phyloP scores from a whole-genome alignment of 2,329 filamentous ascomycete genomes.

The Claviceps purpurea region DNA sequence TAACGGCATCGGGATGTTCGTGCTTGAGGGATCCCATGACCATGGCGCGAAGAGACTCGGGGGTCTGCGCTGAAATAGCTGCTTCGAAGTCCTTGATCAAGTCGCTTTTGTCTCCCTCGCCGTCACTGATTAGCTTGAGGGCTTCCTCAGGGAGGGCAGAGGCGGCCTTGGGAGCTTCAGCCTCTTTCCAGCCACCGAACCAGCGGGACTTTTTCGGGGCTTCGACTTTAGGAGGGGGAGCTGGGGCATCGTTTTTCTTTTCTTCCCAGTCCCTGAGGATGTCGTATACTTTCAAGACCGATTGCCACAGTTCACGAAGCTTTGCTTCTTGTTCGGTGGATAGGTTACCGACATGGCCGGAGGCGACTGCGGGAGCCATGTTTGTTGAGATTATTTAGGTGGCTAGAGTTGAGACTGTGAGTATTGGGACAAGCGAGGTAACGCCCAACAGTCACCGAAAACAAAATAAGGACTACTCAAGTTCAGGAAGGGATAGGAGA shows the following conservation, averaged over 20 bases:
- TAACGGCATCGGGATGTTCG: slow-evolving; percentile 24
- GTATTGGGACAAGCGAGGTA: background rate
- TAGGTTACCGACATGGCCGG: slow-evolving; percentile 12
- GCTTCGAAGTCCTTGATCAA: slow-evolving; percentile 6
- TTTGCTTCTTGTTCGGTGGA: slow-evolving; percentile 12
- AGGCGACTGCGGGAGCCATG: slow-evolving; percentile 1
- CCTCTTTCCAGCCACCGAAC: slow-evolving; percentile 3
- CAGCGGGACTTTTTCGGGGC: slow-evolving; percentile 5
- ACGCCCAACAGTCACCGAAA: too few relatives aligned
- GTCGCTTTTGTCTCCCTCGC: slow-evolving; percentile 4
- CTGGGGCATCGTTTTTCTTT: background rate
- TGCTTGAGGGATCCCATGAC: slow-evolving; percentile 8
- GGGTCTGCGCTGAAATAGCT: slow-evolving; percentile 3
- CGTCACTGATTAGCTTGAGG: slow-evolving; percentile 4
- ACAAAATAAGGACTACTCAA: too few relatives aligned
- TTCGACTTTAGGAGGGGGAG: background rate
- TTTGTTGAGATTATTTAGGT: background rate
- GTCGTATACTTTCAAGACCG: slow-evolving; percentile 11
- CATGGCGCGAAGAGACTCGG: slow-evolving; percentile 6
- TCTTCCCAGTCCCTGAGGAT: slow-evolving; percentile 3
- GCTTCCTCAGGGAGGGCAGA: slow-evolving; percentile 3
- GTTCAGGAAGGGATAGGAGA: too few relatives aligned
- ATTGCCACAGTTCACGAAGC: slow-evolving; percentile 14
- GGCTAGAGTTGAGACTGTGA: background rate
- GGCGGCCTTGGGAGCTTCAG: background rate